phyloP scores from a whole-genome alignment of 148 eudicot species.

The Cornus kousa region DNA sequence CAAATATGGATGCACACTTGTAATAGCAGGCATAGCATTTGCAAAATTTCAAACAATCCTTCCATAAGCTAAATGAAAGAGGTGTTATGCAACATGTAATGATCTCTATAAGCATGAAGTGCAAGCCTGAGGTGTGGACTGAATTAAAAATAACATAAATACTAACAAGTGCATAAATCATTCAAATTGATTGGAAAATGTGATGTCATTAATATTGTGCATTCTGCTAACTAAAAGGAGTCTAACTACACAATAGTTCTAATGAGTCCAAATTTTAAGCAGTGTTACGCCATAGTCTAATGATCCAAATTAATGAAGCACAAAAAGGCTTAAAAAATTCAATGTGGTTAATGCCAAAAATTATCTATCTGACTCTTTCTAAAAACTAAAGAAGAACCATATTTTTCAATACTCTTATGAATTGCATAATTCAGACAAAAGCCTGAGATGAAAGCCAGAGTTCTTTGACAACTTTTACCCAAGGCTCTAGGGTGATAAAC shows the following conservation, averaged over 20 bases:
- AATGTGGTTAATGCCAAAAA: too few species aligned
- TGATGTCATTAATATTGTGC: not conserved
- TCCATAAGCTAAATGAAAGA: not conserved
- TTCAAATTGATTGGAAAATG: not conserved
- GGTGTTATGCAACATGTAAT: not conserved
- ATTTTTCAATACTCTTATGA: too few species aligned
- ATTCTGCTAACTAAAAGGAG: not conserved
- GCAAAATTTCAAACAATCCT: not conserved
- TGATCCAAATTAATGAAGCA: too few species aligned
- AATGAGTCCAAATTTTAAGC: not conserved
- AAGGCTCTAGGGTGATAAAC: not conserved
- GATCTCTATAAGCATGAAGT: not conserved
- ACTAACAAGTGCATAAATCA: not conserved
- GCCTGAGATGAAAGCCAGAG: too few species aligned
- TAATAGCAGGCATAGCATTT: slow-evolving; percentile 2
- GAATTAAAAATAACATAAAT: not conserved
- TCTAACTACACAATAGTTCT: not conserved
- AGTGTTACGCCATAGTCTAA: not conserved
- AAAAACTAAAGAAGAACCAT: too few species aligned
- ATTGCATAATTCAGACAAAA: too few species aligned
- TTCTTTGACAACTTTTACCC: not conserved
- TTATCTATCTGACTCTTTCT: too few species aligned
- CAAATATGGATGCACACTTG: not conserved
- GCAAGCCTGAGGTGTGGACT: not conserved
- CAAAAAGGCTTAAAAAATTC: too few species aligned